Evolutionary conservation across 768 basidiomycete species (phyloP), one percentile per base, ranked within the genome.

Genomic region (Kwoniella heveanensis): DNA sequence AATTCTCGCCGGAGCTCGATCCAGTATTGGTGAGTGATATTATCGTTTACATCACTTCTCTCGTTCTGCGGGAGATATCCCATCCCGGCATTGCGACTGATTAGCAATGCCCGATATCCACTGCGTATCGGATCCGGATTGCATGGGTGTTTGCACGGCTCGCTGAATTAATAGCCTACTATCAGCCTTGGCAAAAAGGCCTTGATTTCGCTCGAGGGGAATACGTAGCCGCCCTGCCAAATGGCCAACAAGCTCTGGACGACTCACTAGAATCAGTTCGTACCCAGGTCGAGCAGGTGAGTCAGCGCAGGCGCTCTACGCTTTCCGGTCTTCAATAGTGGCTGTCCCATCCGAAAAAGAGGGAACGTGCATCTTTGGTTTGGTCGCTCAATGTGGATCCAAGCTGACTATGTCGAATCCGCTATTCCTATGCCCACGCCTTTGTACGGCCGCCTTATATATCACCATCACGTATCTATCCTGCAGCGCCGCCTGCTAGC

Each of bases 191-290:
- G 79, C 92, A 94, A 60, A 83, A 84, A 55, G 85, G 86, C 0
- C 80, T 92, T 29, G 85, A 92, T 79, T 83, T 94, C 57, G 84
- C 85, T 1, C 77, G 83, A 29, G 84, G 85, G 0, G 81, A 84
- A n/a, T 69, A 77, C 57, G 71, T 78, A 7, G 67, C 70, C 5
- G 17, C 57, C 24, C 55, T 69, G 19, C 66, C 73, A 1, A 85
- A 88, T 69, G 83, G 84, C 30, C 77, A 80, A 62, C 57, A 62
- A 0, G 77, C 85, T 63, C 79, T 91, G 25, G 81, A 87, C 69
- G 84, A 86, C 10, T 86, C 90, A 76, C 83, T 92, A 2, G 88
- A 89, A 25, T 83, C 86, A 37, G 79, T 92, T 52, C 81, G 89
- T 53, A 82, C 83, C 66, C 83, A 86, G 69, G 82, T 94, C 2